Evolutionary conservation across 352 stramenopile species (phyloP), one percentile per base, ranked within the genome.

Genomic region (Phytophthora melonis): DNA sequence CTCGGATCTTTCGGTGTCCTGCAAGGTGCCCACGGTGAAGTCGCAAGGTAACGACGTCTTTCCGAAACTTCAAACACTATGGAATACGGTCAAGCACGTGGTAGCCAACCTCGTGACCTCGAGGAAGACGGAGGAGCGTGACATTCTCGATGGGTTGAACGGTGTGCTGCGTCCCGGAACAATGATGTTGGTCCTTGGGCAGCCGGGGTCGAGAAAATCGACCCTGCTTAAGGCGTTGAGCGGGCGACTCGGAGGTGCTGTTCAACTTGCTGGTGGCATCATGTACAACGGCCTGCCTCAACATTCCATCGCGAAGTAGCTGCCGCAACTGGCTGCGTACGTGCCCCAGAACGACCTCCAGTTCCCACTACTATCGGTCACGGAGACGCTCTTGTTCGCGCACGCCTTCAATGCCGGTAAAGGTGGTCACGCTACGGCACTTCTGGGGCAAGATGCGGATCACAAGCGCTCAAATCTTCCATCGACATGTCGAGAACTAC

Each of bases 91-190:
- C 30, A 36, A 11, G 30, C 30, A 10, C 8, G 0, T 7, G 8
- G 7, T 1, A 7, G 30, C 1, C 2, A 36, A 9, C 58, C 27
- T 63, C 6, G n/a, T 70, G 4, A 59, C 54, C 18, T 19, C 34
- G 27, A 58, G 19, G 63, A 58, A 58, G 34, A 63, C 30, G 6
- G 54, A 63, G 43, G 36, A 45, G 5, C 53, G 53, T 23, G 53
- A 23, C 1, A 81, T 81, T 57, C 60, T 81, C 21, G 61, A 78
- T 32, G 19, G 58, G 3, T 23, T 80, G 5, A 70, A 23, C 45
- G 75, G 66, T 19, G 16, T 70, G 2, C 25, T 81, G 19, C 32
- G 49, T 32, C 66, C 66, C 13, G 66, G 65, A 30, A 58, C 66
- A 3, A 49, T 72, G 56, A 72, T 57, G 43, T 30, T 72, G 49